Evolutionary conservation across 2,329 filamentous ascomycete genomes (phyloP).

Genomic region (Pezicula neosporulosa): DNA sequence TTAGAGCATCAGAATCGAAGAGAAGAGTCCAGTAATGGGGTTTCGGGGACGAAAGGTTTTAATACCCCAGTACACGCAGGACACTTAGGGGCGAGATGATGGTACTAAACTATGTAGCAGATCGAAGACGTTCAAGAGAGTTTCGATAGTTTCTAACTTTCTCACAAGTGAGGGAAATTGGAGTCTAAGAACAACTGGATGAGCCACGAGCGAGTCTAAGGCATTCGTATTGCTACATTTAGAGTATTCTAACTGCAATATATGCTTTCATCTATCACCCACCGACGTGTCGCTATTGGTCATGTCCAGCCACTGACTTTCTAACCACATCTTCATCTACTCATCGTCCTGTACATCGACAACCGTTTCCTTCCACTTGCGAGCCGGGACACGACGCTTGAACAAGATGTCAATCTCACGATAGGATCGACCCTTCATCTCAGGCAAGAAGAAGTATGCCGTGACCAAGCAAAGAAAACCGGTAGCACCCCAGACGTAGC

Average conservation of each 20-base stretch:
- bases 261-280: conserved; percentile 1
- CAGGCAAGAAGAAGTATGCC: conserved; percentile 46
- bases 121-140: too few relatives aligned
- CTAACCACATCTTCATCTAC: conserved; percentile 33
- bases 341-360: conserved; percentile 57
- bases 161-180: not conserved
- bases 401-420: conserved; percentile 43
- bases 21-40: not conserved
- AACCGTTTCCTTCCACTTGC: conserved; percentile 43
- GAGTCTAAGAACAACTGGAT: conserved; percentile 3
- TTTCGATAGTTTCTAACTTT: too few relatives aligned
- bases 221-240: conserved; percentile 5
- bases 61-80: too few relatives aligned
- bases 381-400: conserved; percentile 24
- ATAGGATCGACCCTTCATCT: conserved; percentile 52
- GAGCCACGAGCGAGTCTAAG: conserved; percentile 3
- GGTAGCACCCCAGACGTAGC: conserved; percentile 54
- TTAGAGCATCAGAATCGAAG: not conserved
- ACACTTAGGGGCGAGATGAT: too few relatives aligned
- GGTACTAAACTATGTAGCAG: too few relatives aligned
- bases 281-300: not conserved
- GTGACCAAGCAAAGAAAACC: conserved; percentile 48
- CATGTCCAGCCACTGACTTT: conserved; percentile 4
- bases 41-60: not conserved
- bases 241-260: not conserved